Evolutionary conservation across 1,284 basidiomycete species (phyloP), one percentile per base, ranked within the genome.

Genomic region (Amylostereum chailletii): DNA sequence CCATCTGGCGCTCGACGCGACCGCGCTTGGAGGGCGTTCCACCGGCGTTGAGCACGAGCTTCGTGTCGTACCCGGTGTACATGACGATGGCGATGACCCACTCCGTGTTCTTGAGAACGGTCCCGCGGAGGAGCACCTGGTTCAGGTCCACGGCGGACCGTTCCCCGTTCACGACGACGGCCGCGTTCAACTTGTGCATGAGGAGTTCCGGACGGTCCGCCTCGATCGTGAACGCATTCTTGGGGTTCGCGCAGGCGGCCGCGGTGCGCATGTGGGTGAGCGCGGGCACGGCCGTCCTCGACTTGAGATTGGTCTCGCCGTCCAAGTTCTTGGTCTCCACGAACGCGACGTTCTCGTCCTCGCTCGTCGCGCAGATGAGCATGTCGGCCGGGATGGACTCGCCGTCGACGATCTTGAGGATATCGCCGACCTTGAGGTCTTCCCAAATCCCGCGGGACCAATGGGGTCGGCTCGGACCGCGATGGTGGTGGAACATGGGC

Each of bases 321-420:
- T 99, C 96, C 43, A 99, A 75, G 62, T 97, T 99, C 77, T 99
- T 99, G 39, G 96, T 99, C 75, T 99, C 96, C 53, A 99, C 85
- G 65, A 87, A 99, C 45, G 92, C 92, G 8, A 95, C 89, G 64
- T 98, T 93, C 65, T 97, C 96, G 47, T 97, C 94, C 65, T 99
- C 96, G n/a, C 91, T 94, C 1, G 96, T 97, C 0, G 94, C 74
- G 66, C 93, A 97, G 55, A 99, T 89, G 56, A 98, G 79, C 54
- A 99, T 75, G 63, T 99, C 95, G 0, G 95, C 95, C 1, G 96
- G 95, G 46, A 99, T 76, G 4, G 83, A 71, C 58, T 99, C 90
- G 65, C 94, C 79, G 62, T 94, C 87, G 65, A 79, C 75, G 55
- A 99, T 83, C 65, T 90, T 90, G 64, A 99, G 84, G 63, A 96